These are phyloP conservation scores for Tremella yokohamensis DNA, from an alignment of 768 basidiomycete species.

Conservation along the genomic window DNA sequence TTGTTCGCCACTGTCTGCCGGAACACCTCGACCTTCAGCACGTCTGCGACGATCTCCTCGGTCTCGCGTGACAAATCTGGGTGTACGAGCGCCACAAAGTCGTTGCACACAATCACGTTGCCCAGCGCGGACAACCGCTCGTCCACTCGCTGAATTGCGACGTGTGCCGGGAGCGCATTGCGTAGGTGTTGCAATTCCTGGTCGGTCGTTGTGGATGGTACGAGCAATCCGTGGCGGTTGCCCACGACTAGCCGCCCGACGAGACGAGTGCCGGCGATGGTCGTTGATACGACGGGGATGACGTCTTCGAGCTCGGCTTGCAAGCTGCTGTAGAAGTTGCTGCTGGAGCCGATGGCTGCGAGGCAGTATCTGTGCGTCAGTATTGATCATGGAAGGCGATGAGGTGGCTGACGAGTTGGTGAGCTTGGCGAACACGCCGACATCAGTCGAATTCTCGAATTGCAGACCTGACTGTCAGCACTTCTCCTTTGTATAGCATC, in stretches of 20 bases:
- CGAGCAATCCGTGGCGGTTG: conserved; percentile 94
- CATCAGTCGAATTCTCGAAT: conserved; percentile 90
- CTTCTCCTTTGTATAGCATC: background rate
- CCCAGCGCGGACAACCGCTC: conserved; percentile 95
- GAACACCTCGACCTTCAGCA: conserved; percentile 98
- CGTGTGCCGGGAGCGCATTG: conserved; percentile 86
- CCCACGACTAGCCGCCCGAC: conserved; percentile 89
- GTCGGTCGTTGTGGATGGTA: conserved; percentile 91
- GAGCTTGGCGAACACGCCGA: conserved; percentile 95
- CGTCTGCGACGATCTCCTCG: conserved; percentile 99
- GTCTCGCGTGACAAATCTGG: conserved; percentile 98
- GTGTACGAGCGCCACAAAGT: conserved; percentile 97
- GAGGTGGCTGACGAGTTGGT: conserved; percentile 63
- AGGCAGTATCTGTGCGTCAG: conserved; percentile 72
- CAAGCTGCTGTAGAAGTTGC: conserved; percentile 97
- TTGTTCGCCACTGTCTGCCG: conserved; percentile 95
- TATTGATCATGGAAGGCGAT: background rate
- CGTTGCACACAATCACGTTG: conserved; percentile 97
- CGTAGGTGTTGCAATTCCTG: conserved; percentile 97
- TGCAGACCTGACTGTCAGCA: conserved; percentile 63
- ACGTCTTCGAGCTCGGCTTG: conserved; percentile 90
- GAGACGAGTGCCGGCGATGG: conserved; percentile 90
- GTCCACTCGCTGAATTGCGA: conserved; percentile 92
- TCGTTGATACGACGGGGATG: conserved; percentile 92
- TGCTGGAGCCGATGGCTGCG: conserved; percentile 83